Percentiles rank a stretch among this genome's conserved stretches.
Evolutionary conservation across 106 monocot genomes (phyloP).

Genomic region (Vanilla planifolia): DNA sequence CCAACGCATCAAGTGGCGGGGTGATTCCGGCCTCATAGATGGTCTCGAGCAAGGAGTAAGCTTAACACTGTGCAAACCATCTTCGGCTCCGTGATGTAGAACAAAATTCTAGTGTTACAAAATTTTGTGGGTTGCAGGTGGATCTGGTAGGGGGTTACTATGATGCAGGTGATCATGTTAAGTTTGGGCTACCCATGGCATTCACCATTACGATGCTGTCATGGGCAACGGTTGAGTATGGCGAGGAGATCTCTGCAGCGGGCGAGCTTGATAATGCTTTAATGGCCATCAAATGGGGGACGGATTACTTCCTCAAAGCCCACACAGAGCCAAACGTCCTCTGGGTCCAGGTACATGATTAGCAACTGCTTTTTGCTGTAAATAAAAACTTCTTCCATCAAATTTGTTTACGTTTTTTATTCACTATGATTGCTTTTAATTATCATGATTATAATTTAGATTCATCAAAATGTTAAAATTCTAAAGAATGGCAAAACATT

Average conservation of each 20-base stretch:
- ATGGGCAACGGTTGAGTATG: slow-evolving; percentile 13
- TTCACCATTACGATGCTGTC: slow-evolving; percentile 20
- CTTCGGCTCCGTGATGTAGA: background rate
- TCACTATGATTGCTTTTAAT: too few species aligned
- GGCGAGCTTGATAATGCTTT: slow-evolving; percentile 9
- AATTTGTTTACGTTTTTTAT: too few species aligned
- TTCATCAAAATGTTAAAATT: too few species aligned
- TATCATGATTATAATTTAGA: too few species aligned
- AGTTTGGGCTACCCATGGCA: slow-evolving; percentile 24
- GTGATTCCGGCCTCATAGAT: slow-evolving; percentile 17
- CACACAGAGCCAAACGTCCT: slow-evolving; percentile 8
- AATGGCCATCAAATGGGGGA: slow-evolving; percentile 18
- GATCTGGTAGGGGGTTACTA: slow-evolving; percentile 22
- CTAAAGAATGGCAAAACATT: too few species aligned
- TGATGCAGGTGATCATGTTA: slow-evolving; percentile 19
- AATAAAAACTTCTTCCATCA: too few species aligned
- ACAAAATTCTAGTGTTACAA: background rate
- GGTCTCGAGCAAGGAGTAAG: slow-evolving; percentile 23
- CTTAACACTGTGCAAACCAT: background rate
- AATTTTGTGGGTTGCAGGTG: background rate
- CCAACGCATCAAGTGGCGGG: slow-evolving; percentile 16
- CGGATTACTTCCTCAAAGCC: slow-evolving; percentile 15
- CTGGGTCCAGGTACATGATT: slow-evolving; percentile 21
- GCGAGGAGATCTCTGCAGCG: slow-evolving; percentile 1
- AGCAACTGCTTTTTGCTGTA: too few species aligned